Base-by-base conservation (phyloP, 257 asterid species). In the Leptodermis oblonga region DNA sequence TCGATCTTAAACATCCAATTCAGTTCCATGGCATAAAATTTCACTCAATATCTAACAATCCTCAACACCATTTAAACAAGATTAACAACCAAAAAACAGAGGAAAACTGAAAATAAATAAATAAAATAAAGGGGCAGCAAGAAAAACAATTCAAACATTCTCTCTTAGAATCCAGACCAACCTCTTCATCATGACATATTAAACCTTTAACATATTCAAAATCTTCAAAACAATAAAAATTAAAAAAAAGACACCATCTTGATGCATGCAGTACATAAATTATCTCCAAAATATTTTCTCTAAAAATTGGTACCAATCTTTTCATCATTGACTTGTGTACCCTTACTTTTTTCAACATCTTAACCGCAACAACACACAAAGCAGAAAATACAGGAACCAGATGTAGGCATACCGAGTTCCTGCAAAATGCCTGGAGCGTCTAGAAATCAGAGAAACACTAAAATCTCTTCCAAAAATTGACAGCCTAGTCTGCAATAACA, bases 381-480 rank as follows among this genome's bases (percentile, higher is more conserved):
- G 15, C 37, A 5, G 45, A 71, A 67, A 67, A 34, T 31, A 17
- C 5, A 67, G 55, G 37, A 74, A 67, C 71, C 53, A 68, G 17
- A 73, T 62, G 56, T 12, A 65, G 43, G 67, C 78, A 58, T 85
- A 94, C 99, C 99, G 99, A 69, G 99, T 94, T 70, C 99, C 99
- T 46, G 99, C 99, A 86, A 94, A 94, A 80, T 94, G 99, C 72
- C 99, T 95, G 74, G 99, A 94, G 66, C 99, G 96, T 74, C 99
- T 91, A 72, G 99, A 89, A 79, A 91, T 60, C 77, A 94, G 78
- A 79, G 97, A 72, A 68, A 87, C 93, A 71, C 91, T 85, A 76
- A 94, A 91, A 79, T 94, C 97, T 79, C 97, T 84, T 79, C 99
- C 99, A 75, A 94, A 94, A 72, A 94, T 85, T 71, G 99, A 87